Base-by-base conservation (phyloP, 2,329 filamentous ascomycete species). In the Colletotrichum sp. region DNA sequence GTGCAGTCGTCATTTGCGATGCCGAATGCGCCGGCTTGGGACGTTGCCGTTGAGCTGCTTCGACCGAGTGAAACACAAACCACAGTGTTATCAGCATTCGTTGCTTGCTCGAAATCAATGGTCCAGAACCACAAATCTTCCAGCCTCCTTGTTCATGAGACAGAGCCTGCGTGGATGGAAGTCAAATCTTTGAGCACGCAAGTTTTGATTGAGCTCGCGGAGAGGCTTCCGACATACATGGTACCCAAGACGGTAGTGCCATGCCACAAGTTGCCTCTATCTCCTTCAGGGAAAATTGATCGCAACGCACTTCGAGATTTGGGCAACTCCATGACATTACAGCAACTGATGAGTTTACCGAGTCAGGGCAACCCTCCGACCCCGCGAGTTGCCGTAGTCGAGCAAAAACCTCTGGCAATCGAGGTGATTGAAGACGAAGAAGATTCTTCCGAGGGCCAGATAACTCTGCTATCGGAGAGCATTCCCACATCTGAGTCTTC, bases 221-320 rank as follows among this genome's bases (percentile, higher is more conserved):
- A 12, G 9, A 26, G n/a, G 7, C 55, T 78, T 3, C 75, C 77
- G 4, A 21, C 60, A 6, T 76, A 77, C 57, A 78, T 78, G 77
- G 26, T 78, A 4, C 77, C 77, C 4, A 68, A 34, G 16, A 36
- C 65, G 13, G 39, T 72, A 24, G 21, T 76, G 3, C 49, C 69
- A 5, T 69, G 76, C 16, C 18, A 24, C 12, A 72, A 7, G 9
- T 24, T 71, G 24, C 71, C 63, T 15, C 21, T 76, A 0, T 72
- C 73, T 7, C 5, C 73, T 18, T 76, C 77, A 2, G 74, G 74
- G 2, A 78, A 78, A 13, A 18, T 55, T 4, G 77, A 78, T 21
- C 59, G 77, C 21, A 76, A 70, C 10, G 2, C 32, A 7, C 57
- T 77, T 7, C 68, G 76, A 1, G 16, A 13, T 7, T 16, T 76